These are phyloP conservation scores for Aureobasidium subglaciale DNA, from an alignment of 2,329 filamentous ascomycete species.

Conservation along the genomic window DNA sequence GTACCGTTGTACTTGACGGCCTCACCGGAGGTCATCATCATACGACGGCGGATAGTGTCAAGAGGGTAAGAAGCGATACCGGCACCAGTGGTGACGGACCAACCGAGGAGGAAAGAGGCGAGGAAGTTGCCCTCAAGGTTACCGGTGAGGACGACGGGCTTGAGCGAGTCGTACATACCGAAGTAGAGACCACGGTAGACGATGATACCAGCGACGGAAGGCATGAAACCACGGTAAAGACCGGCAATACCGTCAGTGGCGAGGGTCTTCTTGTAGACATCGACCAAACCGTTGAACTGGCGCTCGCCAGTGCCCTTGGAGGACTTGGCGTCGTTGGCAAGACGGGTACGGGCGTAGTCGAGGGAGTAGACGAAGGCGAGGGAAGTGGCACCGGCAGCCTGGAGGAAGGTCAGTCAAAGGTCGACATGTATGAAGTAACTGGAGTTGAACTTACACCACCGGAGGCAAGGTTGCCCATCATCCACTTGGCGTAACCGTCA, in stretches of 20 bases:
- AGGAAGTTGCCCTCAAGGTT: constrained; percentile 96
- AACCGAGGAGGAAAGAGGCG: constrained; percentile 97
- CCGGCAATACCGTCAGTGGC: constrained; percentile 96
- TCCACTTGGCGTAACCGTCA: constrained; percentile 98
- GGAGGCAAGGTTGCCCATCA: constrained; percentile 98
- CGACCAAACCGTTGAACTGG: constrained; percentile 99
- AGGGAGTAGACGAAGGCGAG: constrained; percentile 99
- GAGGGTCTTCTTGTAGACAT: constrained; percentile 99
- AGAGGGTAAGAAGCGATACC: constrained; percentile 99
- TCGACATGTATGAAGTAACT: background rate
- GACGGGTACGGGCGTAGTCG: constrained; percentile 99
- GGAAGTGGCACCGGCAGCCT: constrained; percentile 98
- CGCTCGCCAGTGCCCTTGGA: constrained; percentile 82
- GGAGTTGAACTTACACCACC: constrained; percentile 74
- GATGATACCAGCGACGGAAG: constrained; percentile 96
- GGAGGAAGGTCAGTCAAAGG: constrained; percentile 14
- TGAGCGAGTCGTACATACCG: constrained; percentile 99
- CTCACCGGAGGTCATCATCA: constrained; percentile 98
- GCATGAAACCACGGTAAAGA: constrained; percentile 99
- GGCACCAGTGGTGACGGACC: constrained; percentile 98
- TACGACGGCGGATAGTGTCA: constrained; percentile 99
- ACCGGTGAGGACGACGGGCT: constrained; percentile 93
- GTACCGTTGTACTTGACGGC: constrained; percentile 99
- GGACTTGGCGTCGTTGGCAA: constrained; percentile 99
- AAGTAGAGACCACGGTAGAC: constrained; percentile 99